phyloP scores from a whole-genome alignment of 805 yeast genomes.

The Metschnikowia henanensis region DNA sequence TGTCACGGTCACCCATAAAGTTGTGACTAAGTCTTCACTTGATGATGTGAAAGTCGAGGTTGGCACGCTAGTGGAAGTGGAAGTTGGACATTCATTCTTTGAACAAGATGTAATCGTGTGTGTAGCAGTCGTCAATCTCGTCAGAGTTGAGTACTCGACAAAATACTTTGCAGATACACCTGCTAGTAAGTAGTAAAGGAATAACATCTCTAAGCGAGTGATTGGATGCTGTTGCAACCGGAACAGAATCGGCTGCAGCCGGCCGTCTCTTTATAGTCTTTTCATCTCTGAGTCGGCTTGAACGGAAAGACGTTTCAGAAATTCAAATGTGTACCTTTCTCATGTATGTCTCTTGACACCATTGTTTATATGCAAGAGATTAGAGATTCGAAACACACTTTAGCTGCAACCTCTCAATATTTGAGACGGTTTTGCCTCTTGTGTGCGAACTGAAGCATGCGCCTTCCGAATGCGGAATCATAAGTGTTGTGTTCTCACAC shows the following conservation, averaged over 20 bases:
- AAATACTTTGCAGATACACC: constrained; percentile 7
- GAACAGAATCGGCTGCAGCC: not conserved
- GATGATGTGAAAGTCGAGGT: too few species aligned
- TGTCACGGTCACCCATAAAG: constrained; percentile 1
- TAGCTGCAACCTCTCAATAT: constrained; percentile 1
- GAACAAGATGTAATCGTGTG: constrained; percentile 5
- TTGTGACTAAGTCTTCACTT: not conserved
- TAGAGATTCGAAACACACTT: constrained; percentile 1
- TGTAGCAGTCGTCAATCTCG: not conserved
- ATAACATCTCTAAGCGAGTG: constrained; percentile 11
- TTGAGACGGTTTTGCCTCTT: constrained; percentile 4
- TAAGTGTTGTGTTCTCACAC: not conserved
- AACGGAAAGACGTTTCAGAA: constrained; percentile 5
- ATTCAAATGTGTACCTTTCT: not conserved
- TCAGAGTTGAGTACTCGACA: not conserved
- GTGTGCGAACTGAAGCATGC: constrained; percentile 2
- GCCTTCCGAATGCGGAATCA: constrained; percentile 5
- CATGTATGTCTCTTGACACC: not conserved
- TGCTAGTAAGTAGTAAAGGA: constrained; percentile 6
- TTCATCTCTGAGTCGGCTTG: not conserved
- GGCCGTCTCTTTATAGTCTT: constrained; percentile 6
- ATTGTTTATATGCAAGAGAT: not conserved
- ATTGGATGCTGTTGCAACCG: constrained; percentile 4
- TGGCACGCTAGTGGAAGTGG: too few species aligned
- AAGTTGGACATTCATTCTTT: constrained; percentile 2